Evolutionary conservation across 1,284 basidiomycete species (phyloP), one percentile per base, ranked within the genome.

Genomic region (Austroboletus novae-zelandiae): DNA sequence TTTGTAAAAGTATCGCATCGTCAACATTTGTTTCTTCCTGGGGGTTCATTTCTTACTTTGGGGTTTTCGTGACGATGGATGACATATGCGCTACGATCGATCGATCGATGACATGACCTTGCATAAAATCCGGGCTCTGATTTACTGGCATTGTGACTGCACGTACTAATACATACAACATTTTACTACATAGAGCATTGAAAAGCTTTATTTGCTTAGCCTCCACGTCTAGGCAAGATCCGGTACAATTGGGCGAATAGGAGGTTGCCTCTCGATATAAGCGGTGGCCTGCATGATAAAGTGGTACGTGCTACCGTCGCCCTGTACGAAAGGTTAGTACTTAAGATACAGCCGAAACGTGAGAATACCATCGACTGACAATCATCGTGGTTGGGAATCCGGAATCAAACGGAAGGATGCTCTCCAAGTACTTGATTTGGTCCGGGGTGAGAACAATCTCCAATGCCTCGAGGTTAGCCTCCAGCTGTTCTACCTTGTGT

Each of bases 401-500:
- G 11, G 50, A 56, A 20, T 76, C 68, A 57, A 78, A 76, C 1
- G 71, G 66, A 7, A 70, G 32, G 5, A 72, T 57, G 20, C 63
- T 64, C 53, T 79, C 78, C 18, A 80, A 48, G 44, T 66, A 67
- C 51, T 67, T 57, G 52, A 81, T 73, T 20, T 80, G 79, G 40
- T 74, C 73, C 4, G 55, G 46, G 9, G 68, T 71, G 25, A 81
- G 69, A 1, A 61, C 54, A 36, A 81, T 69, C 8, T 71, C 61
- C 10, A 82, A 69, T 0, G 74, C 76, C 48, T 78, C 70, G 49
- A 81, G 61, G 60, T 82, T 81, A 13, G 62, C 69, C 18, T 68
- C 40, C 1, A 81, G 36, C 13, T 81, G 77, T 54, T 78, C 75
- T 34, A 77, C 61, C 53, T 80, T 81, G 50, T 78, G 71, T 0